Evolutionary conservation across 169 alveolate genomes (phyloP).

Genomic region (Hammondia hammondi): DNA sequence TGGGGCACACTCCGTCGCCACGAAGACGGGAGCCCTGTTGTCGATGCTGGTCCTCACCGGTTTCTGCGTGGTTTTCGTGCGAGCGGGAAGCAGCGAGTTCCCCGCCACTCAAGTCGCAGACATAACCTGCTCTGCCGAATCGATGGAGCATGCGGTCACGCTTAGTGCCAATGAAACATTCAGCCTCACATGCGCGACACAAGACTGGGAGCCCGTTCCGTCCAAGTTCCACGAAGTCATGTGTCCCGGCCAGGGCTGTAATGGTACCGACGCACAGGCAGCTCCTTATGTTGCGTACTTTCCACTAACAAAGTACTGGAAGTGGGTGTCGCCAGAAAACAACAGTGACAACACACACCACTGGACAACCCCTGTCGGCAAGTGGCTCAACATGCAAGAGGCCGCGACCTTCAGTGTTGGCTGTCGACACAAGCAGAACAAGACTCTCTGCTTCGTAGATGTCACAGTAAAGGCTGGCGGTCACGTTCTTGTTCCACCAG

Average conservation of each 20-base stretch:
- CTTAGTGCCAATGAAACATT: background rate
- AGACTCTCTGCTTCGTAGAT: background rate
- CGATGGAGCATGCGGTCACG: background rate
- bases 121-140: background rate
- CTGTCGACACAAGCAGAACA: background rate
- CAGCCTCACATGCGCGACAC: background rate
- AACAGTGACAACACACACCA: background rate
- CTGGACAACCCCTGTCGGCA: slow-evolving; percentile 7
- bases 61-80: background rate
- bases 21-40: background rate
- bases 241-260: background rate
- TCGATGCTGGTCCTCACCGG: background rate
- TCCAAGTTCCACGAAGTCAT: background rate
- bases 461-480: slow-evolving; percentile 19
- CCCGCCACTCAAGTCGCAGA: background rate
- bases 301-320: background rate
- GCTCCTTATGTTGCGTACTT: background rate
- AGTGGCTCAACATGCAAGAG: background rate
- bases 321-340: background rate
- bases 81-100: background rate
- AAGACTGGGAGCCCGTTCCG: slow-evolving; percentile 8
- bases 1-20: background rate
- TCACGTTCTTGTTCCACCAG: background rate
- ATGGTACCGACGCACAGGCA: background rate
- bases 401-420: slow-evolving; percentile 25